phyloP scores from a whole-genome alignment of 768 basidiomycete species.

The Boletus rubroflammeus region DNA sequence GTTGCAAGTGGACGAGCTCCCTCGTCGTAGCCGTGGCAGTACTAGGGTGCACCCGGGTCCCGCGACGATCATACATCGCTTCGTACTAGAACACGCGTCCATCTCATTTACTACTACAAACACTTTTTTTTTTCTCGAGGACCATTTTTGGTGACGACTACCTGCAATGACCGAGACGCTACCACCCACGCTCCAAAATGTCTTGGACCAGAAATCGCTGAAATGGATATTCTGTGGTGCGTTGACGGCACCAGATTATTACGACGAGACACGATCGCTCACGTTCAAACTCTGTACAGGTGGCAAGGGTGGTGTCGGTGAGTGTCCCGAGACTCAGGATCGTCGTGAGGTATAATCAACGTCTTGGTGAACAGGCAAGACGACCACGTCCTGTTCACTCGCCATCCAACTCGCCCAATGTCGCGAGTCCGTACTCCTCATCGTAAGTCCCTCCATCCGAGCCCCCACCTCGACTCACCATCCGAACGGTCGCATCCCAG shows the following conservation, averaged over 20 bases:
- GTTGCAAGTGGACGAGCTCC: background rate
- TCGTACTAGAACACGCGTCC: constrained; percentile 21
- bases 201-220: constrained; percentile 86
- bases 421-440: constrained; percentile 94
- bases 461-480: background rate
- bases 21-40: constrained; percentile 7
- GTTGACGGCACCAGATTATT: constrained; percentile 32
- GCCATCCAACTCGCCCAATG: constrained; percentile 92
- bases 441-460: constrained; percentile 51
- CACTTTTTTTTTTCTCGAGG: constrained; percentile 1
- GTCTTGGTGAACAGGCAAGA: constrained; percentile 68
- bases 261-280: constrained; percentile 12
- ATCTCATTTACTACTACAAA: constrained; percentile 6
- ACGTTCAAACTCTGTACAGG: constrained; percentile 44
- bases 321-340: constrained; percentile 27
- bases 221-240: constrained; percentile 99
- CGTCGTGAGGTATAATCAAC: background rate
- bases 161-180: constrained; percentile 55
- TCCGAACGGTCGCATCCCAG: constrained; percentile 37
- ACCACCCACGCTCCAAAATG: constrained; percentile 86
- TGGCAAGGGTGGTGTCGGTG: constrained; percentile 98
- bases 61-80: constrained; percentile 7
- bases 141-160: constrained; percentile 7
- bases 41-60: too few species aligned
- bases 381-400: constrained; percentile 94